phyloP scores from a whole-genome alignment of 2,329 filamentous ascomycete genomes.

The Neonectria hederae region DNA sequence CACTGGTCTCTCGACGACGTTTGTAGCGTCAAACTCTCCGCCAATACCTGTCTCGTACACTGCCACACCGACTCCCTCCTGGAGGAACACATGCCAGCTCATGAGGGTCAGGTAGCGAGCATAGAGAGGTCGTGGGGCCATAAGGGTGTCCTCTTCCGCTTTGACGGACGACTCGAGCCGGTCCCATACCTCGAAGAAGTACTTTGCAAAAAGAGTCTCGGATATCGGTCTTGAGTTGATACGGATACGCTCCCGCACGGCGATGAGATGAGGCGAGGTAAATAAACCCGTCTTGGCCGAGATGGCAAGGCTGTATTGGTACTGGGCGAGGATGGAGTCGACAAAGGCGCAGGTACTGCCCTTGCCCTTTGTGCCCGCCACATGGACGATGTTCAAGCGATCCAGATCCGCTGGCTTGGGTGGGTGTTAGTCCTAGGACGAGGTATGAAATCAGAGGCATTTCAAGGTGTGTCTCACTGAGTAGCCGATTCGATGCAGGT shows the following conservation, averaged over 20 bases:
- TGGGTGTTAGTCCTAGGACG: constrained; percentile 6
- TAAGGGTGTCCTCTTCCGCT: constrained; percentile 45
- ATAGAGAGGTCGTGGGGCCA: constrained; percentile 62
- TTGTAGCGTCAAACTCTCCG: constrained; percentile 75
- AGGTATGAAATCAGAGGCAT: neutral
- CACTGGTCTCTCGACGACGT: constrained; percentile 67
- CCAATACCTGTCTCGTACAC: constrained; percentile 75
- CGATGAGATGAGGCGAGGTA: constrained; percentile 74
- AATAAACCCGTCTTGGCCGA: constrained; percentile 68
- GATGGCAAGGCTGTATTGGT: constrained; percentile 48
- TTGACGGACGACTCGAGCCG: constrained; percentile 53
- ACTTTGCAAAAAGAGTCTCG: constrained; percentile 67
- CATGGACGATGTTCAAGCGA: constrained; percentile 73
- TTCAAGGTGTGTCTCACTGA: constrained; percentile 52
- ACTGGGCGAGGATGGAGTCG: constrained; percentile 67
- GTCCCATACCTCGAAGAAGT: constrained; percentile 76
- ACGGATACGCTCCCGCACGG: constrained; percentile 73
- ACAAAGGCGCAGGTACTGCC: constrained; percentile 77
- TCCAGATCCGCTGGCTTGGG: constrained; percentile 59
- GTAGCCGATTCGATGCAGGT: constrained; percentile 82
- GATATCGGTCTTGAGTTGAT: constrained; percentile 68
- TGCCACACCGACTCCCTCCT: constrained; percentile 68
- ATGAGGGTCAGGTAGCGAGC: constrained; percentile 72
- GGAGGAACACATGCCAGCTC: constrained; percentile 72
- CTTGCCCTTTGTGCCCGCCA: constrained; percentile 82